Conservation (phyloP, 305 asterid genomes). For the Nicotiana rustica region DNA sequence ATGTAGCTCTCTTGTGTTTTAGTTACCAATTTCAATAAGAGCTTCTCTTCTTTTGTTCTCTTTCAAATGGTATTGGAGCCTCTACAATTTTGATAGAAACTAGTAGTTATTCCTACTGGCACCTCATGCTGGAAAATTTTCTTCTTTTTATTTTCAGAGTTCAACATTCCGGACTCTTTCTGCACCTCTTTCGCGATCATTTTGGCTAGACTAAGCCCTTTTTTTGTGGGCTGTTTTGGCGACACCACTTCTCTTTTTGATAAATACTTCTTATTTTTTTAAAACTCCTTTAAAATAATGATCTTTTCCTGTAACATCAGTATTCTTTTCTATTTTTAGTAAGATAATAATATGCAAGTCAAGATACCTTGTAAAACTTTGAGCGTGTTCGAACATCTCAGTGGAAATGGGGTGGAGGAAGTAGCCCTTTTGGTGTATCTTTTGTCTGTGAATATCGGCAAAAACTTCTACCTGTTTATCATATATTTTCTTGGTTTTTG, state of each 20-base stretch:
- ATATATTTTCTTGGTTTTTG: slow-evolving; percentile 17
- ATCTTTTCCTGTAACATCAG: background rate
- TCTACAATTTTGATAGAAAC: background rate
- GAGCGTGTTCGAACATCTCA: background rate
- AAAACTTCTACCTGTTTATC: slow-evolving; percentile 22
- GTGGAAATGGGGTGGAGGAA: slow-evolving; percentile 31
- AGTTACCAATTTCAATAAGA: background rate
- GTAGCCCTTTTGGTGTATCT: slow-evolving; percentile 19
- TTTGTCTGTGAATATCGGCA: background rate
- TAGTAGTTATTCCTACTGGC: slow-evolving; percentile 3
- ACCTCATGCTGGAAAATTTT: background rate
- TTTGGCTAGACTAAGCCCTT: background rate
- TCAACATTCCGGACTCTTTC: background rate
- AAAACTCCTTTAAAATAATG: background rate
- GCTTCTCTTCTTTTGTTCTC: background rate
- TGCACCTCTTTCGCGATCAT: background rate
- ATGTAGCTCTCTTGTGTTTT: background rate
- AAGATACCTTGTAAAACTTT: no score
- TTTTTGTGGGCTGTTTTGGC: background rate
- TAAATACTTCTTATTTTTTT: background rate
- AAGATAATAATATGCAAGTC: slow-evolving; percentile 17
- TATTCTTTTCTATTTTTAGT: background rate
- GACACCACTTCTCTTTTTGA: background rate
- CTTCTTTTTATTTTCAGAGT: background rate
- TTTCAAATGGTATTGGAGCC: slow-evolving; percentile 3